Evolutionary conservation across 1,284 basidiomycete genomes (phyloP).

Genomic region (Volvariella surrecta): DNA sequence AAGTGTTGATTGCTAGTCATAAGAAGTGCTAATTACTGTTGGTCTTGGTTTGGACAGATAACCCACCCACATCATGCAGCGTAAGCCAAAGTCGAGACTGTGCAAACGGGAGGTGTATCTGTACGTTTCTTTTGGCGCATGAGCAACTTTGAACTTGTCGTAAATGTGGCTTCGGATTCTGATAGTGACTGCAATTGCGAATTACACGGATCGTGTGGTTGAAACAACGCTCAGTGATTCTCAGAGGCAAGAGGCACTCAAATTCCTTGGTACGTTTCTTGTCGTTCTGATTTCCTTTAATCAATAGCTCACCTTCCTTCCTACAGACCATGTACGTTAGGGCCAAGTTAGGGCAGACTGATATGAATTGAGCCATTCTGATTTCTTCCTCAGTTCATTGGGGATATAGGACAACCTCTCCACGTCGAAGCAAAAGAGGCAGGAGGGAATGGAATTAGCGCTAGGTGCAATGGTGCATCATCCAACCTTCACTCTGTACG

Average conservation of each 20-base stretch:
- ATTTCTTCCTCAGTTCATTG: conserved; percentile 32
- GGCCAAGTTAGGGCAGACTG: background rate
- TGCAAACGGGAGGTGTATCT: conserved; percentile 28
- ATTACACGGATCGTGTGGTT: conserved; percentile 42
- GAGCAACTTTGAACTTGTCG: background rate
- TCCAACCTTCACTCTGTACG: conserved; percentile 45
- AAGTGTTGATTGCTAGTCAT: background rate
- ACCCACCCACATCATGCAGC: conserved; percentile 39
- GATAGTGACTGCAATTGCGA: conserved; percentile 42
- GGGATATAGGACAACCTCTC: conserved; percentile 43
- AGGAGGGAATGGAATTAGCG: conserved; percentile 35
- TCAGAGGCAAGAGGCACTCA: conserved; percentile 40
- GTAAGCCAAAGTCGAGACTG: conserved; percentile 38
- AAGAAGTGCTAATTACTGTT: conserved; percentile 2
- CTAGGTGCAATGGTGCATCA: conserved; percentile 27
- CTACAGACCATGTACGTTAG: conserved; percentile 26
- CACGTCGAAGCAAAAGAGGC: conserved; percentile 35
- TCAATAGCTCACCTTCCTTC: conserved; percentile 1
- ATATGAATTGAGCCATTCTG: background rate
- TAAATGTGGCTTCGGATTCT: too few relatives aligned
- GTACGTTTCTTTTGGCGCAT: conserved; percentile 20
- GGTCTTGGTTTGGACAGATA: conserved; percentile 20
- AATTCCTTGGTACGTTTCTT: conserved; percentile 31
- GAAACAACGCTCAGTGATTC: conserved; percentile 29
- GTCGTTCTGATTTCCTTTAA: background rate